A percentile compares a stretch with the other conserved stretches of the same genome.
Conservation (phyloP, 2,329 filamentous ascomycete genomes). For the Endoconidiophora polonica region DNA sequence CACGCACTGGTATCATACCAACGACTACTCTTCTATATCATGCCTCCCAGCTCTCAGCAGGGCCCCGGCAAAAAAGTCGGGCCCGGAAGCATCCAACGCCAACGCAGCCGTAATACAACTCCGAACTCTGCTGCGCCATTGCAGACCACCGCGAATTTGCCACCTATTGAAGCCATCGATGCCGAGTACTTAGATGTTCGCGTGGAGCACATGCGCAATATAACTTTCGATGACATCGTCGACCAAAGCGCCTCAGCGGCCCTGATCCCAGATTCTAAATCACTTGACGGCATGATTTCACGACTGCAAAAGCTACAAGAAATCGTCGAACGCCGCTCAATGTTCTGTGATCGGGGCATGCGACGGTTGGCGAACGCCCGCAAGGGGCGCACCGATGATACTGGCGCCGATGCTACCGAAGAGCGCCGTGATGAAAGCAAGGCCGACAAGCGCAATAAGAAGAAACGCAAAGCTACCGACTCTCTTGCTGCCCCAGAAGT, state of each 20-base stretch:
- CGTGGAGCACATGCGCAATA: slow-evolving; percentile 40
- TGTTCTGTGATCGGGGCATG: slow-evolving; percentile 57
- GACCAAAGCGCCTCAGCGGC: slow-evolving; percentile 41
- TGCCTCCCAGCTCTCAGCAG: slow-evolving; percentile 44
- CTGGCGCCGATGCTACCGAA: slow-evolving; percentile 27
- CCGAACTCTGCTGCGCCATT: slow-evolving; percentile 33
- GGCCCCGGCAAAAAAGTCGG: slow-evolving; percentile 49
- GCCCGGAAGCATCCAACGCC: slow-evolving; percentile 43
- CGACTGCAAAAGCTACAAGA: slow-evolving; percentile 48
- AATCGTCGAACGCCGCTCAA: slow-evolving; percentile 49
- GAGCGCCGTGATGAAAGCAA: slow-evolving; percentile 29
- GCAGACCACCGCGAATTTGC: slow-evolving; percentile 29
- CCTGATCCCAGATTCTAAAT: slow-evolving; percentile 45
- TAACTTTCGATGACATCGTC: slow-evolving; percentile 53
- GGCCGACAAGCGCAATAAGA: slow-evolving; percentile 48
- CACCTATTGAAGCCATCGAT: slow-evolving; percentile 36
- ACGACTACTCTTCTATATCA: slow-evolving; percentile 18
- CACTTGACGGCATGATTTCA: slow-evolving; percentile 45
- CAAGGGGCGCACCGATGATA: slow-evolving; percentile 43
- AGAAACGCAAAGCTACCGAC: slow-evolving; percentile 61
- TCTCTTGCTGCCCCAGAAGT: slow-evolving; percentile 37
- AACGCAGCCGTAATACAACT: slow-evolving; percentile 63
- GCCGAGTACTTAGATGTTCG: slow-evolving; percentile 51
- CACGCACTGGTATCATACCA: background rate
- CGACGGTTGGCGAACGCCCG: slow-evolving; percentile 48